A percentile compares a stretch with the other conserved stretches of the same genome.
phyloP scores from a whole-genome alignment of 305 asterid species.

The Coffea humblotiana region DNA sequence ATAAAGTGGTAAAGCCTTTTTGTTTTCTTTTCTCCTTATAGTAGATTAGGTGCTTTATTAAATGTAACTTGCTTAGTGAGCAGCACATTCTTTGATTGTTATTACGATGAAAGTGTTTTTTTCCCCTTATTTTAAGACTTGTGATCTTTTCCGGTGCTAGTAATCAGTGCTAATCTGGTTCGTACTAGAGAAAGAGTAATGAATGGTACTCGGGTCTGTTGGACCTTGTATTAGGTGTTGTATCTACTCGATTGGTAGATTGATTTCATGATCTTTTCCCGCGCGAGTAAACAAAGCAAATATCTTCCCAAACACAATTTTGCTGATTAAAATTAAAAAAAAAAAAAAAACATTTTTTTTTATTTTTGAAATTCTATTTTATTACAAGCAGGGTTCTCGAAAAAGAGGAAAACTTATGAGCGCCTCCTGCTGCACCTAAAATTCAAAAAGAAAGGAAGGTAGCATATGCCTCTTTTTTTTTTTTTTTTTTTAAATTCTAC shows the following conservation, averaged over 20 bases:
- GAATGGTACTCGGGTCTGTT: background rate
- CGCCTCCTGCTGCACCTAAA: no score
- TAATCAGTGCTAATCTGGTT: background rate
- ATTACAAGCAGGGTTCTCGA: no score
- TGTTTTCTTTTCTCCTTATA: conserved; percentile 30
- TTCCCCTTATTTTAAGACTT: background rate
- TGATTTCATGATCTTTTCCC: no score
- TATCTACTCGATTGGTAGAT: background rate
- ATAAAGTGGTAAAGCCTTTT: conserved; percentile 51
- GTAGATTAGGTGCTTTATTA: conserved; percentile 34
- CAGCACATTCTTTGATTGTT: conserved; percentile 65
- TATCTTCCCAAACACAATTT: no score
- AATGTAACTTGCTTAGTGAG: conserved; percentile 41
- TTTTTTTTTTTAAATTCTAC: no score
- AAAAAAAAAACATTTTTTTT: no score
- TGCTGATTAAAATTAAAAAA: no score
- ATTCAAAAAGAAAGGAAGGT: no score
- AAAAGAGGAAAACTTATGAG: no score
- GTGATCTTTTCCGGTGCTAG: background rate
- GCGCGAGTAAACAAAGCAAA: no score
- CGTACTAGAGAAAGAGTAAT: background rate
- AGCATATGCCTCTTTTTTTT: no score
- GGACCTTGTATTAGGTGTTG: background rate
- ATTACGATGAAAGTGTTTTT: conserved; percentile 8
- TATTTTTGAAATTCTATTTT: no score